phyloP scores from a whole-genome alignment of 2,329 filamentous ascomycete genomes.

The Penicillium hesseltinei region DNA sequence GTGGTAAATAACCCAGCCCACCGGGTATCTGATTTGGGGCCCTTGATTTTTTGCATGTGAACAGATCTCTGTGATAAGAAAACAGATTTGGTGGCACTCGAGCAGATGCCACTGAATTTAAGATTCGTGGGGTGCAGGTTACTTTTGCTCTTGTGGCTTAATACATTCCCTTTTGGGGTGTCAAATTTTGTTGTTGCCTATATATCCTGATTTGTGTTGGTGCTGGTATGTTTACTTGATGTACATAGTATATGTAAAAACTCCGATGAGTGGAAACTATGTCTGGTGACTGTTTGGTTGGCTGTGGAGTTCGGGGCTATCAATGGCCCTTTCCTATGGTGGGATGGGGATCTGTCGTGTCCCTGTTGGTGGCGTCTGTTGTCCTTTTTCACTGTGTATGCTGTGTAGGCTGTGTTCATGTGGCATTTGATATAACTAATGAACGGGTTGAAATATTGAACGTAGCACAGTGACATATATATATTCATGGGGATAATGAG shows the following conservation, averaged over 20 bases:
- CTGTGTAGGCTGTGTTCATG: no score
- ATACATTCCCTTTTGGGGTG: not conserved
- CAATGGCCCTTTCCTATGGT: not conserved
- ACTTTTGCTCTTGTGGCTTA: not conserved
- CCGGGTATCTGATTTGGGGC: accelerated
- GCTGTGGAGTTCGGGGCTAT: not conserved
- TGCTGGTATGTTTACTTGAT: not conserved
- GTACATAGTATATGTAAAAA: no score
- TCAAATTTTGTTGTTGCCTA: no score
- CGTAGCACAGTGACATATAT: not conserved
- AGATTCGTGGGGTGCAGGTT: not conserved
- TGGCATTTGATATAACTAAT: no score
- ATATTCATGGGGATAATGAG: not conserved
- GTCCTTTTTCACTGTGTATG: accelerated
- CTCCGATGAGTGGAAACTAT: not conserved
- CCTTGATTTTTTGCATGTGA: not conserved
- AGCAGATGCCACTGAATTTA: not conserved
- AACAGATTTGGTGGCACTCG: not conserved
- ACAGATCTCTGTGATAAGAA: accelerated
- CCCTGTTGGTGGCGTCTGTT: not conserved
- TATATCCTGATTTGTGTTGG: not conserved
- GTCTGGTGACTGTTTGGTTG: not conserved
- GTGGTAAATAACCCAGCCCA: not conserved
- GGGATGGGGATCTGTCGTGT: not conserved
- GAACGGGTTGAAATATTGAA: no score